Evolutionary conservation across 371 early-diverging fungal species (phyloP).

Genomic region (Actinomortierella wolfii): DNA sequence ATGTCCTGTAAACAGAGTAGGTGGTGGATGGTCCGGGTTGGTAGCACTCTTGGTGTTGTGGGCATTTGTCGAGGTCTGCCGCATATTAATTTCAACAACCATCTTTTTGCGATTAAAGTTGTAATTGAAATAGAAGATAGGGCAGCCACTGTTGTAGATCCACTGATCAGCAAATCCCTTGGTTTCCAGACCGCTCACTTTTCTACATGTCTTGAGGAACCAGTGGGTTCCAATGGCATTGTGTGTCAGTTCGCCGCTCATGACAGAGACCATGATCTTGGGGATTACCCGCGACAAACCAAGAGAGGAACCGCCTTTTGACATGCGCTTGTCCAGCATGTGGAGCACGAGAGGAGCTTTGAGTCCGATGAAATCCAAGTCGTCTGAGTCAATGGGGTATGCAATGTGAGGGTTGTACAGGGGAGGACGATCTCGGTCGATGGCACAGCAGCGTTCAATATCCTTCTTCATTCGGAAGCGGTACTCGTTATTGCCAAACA

Average conservation of each 20-base stretch:
- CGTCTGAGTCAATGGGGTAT: constrained; percentile 69
- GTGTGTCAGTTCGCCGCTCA: constrained; percentile 80
- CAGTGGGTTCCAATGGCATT: constrained; percentile 81
- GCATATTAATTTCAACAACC: constrained; percentile 88
- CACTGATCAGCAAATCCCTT: constrained; percentile 90
- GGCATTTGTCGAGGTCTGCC: constrained; percentile 79
- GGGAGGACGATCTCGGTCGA: constrained; percentile 88
- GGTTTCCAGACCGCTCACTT: constrained; percentile 77
- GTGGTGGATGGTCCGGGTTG: constrained; percentile 31
- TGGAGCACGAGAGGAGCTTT: constrained; percentile 90
- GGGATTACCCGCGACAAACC: constrained; percentile 84
- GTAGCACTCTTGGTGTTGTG: constrained; percentile 4
- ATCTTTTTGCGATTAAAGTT: constrained; percentile 92
- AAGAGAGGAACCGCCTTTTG: constrained; percentile 77
- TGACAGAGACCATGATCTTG: constrained; percentile 76
- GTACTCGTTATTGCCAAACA: constrained; percentile 89
- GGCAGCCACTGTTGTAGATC: constrained; percentile 90
- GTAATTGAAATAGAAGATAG: constrained; percentile 79
- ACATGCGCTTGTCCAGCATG: constrained; percentile 92
- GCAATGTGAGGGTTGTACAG: constrained; percentile 72
- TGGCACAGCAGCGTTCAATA: constrained; percentile 76
- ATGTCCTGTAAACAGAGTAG: constrained; percentile 73
- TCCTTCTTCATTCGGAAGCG: constrained; percentile 85
- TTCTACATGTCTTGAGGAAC: constrained; percentile 81
- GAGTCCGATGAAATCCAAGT: constrained; percentile 77